Percentiles rank a stretch among this genome's conserved stretches.
phyloP scores from a whole-genome alignment of 352 stramenopile genomes.

The Phytopythium vexans region DNA sequence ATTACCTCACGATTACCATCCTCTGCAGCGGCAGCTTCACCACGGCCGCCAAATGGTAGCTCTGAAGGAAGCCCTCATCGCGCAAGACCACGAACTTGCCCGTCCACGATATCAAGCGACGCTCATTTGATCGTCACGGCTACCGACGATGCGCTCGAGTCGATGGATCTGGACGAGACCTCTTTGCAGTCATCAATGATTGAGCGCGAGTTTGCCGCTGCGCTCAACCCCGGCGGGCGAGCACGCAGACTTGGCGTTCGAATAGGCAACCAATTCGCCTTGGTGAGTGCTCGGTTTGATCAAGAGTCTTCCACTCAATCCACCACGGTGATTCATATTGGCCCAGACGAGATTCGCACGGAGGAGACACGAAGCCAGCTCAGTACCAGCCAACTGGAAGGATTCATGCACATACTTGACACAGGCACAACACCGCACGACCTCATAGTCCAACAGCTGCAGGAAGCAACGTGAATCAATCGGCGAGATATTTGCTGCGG shows the following conservation, averaged over 20 bases:
- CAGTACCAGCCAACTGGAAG: too few relatives aligned
- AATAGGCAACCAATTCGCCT: neutral
- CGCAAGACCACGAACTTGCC: constrained; percentile 43
- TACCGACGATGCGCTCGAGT: neutral
- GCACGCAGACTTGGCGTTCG: neutral
- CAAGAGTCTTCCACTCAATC: neutral
- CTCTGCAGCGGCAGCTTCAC: neutral
- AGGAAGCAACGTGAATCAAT: too few relatives aligned
- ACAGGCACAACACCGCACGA: too few relatives aligned
- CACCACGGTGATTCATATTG: neutral
- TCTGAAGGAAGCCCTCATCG: constrained; percentile 8
- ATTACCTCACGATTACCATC: constrained; percentile 10
- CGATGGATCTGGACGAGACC: neutral
- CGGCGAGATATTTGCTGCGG: constrained; percentile 42
- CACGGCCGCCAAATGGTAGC: neutral
- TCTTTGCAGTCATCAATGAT: too few relatives aligned
- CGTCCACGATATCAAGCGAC: constrained; percentile 40
- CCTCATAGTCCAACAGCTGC: too few relatives aligned
- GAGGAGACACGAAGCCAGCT: neutral
- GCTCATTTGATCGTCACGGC: neutral
- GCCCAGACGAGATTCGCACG: neutral
- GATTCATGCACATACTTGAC: too few relatives aligned
- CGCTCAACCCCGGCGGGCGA: neutral
- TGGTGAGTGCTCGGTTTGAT: neutral
- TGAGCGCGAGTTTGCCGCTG: neutral